A percentile compares a stretch with the other conserved stretches of the same genome.
Evolutionary conservation across 1,284 basidiomycete genomes (phyloP).

Genomic region (Somion occarium): DNA sequence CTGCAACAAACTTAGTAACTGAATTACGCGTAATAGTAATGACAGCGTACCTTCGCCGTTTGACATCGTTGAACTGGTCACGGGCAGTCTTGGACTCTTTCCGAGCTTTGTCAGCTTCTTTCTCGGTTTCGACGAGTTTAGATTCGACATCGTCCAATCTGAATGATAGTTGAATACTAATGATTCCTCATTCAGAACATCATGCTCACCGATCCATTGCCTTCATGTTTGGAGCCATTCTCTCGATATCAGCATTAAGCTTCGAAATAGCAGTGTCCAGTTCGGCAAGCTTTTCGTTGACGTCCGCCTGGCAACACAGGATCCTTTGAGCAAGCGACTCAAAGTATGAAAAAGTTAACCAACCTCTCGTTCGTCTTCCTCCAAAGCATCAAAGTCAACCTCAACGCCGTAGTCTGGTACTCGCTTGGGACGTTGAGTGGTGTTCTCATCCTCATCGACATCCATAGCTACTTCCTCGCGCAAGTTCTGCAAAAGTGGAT

Average conservation of each 20-base stretch:
- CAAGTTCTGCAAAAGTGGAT: slow-evolving; percentile 50
- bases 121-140: slow-evolving; percentile 69
- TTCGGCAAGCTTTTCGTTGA: slow-evolving; percentile 64
- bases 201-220: slow-evolving; percentile 75
- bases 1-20: slow-evolving; percentile 26
- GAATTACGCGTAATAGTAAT: neutral
- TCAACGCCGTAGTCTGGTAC: slow-evolving; percentile 88
- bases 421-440: slow-evolving; percentile 67
- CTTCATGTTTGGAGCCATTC: slow-evolving; percentile 95
- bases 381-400: slow-evolving; percentile 79
- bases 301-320: slow-evolving; percentile 47
- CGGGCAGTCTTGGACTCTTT: slow-evolving; percentile 86
- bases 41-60: slow-evolving; percentile 63
- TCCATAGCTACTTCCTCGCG: slow-evolving; percentile 88
- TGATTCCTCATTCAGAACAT: too few species aligned
- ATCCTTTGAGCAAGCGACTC: neutral
- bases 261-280: slow-evolving; percentile 77
- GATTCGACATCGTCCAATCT: slow-evolving; percentile 92
- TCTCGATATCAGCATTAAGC: slow-evolving; percentile 81
- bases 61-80: slow-evolving; percentile 88
- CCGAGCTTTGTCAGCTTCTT: slow-evolving; percentile 72
- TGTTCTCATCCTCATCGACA: slow-evolving; percentile 77
- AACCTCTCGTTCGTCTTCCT: slow-evolving; percentile 81
- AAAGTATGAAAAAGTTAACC: slow-evolving; percentile 15
- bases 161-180: slow-evolving; percentile 2